A percentile compares a stretch with the other conserved stretches of the same genome.
phyloP scores from a whole-genome alignment of 2,329 filamentous ascomycete genomes.

The Nothopassalora personata region DNA sequence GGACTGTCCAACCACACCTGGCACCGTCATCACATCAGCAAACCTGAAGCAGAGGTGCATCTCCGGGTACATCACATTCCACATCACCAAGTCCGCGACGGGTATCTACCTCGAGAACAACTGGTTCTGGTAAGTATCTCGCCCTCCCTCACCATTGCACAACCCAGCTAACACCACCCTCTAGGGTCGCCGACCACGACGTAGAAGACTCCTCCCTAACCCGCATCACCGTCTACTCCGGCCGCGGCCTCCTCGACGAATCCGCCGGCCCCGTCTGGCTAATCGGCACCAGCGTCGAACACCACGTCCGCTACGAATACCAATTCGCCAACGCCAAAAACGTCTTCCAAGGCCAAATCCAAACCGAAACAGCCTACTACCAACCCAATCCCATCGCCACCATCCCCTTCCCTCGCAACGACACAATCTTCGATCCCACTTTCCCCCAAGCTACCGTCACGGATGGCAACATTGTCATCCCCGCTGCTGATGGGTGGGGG shows the following conservation, averaged over 20 bases:
- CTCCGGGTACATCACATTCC: constrained; percentile 28
- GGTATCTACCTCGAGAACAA: constrained; percentile 76
- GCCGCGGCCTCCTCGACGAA: constrained; percentile 78
- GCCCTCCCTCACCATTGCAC: too few species aligned
- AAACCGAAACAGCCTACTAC: constrained; percentile 83
- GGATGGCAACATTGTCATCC: constrained; percentile 27
- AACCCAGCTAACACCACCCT: background rate
- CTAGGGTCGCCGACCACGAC: constrained; percentile 74
- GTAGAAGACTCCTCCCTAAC: constrained; percentile 66
- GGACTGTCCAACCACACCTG: constrained; percentile 37
- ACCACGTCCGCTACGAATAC: constrained; percentile 67
- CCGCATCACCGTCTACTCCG: constrained; percentile 85
- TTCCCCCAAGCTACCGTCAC: constrained; percentile 51
- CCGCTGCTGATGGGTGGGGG: constrained; percentile 56
- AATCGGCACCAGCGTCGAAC: constrained; percentile 64
- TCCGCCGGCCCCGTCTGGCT: constrained; percentile 51
- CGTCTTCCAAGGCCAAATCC: constrained; percentile 73
- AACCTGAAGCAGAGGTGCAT: constrained; percentile 27
- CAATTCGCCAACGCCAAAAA: constrained; percentile 71
- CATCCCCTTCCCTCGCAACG: constrained; percentile 58
- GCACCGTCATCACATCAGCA: constrained; percentile 15
- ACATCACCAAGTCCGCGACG: constrained; percentile 50
- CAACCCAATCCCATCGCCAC: constrained; percentile 74
- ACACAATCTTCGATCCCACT: constrained; percentile 59
- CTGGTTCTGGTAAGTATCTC: constrained; percentile 65